Conservation (phyloP, 305 asterid genomes). For the Fraxinus paxiana region DNA sequence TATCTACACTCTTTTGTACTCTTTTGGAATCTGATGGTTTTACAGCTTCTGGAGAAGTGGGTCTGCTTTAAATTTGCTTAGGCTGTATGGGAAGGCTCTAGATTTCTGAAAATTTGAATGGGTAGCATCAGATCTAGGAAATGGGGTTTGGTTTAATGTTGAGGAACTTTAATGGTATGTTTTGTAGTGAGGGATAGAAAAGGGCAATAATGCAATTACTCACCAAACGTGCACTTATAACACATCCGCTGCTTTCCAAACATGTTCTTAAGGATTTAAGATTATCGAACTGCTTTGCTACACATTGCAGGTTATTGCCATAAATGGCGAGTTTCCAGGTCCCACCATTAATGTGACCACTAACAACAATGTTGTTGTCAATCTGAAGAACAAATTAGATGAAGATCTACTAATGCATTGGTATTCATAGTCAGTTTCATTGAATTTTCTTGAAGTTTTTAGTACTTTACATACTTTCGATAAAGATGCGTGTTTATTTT, state of each 20-base stretch:
- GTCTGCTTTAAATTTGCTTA: slow-evolving; percentile 19
- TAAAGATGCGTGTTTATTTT: slow-evolving; percentile 19
- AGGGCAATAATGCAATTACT: neutral
- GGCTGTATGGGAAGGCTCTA: slow-evolving; percentile 22
- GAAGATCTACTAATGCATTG: slow-evolving; percentile 77
- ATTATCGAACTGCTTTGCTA: slow-evolving; percentile 23
- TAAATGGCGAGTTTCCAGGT: slow-evolving; percentile 86
- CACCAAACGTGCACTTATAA: neutral
- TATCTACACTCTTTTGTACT: neutral
- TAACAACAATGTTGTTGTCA: slow-evolving; percentile 72
- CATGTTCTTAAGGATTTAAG: neutral
- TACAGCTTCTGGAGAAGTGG: slow-evolving; percentile 5
- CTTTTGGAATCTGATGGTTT: neutral
- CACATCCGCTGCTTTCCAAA: neutral
- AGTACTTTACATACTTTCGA: neutral
- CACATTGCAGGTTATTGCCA: slow-evolving; percentile 76
- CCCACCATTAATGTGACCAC: slow-evolving; percentile 80
- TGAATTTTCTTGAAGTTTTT: neutral
- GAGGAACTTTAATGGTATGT: neutral
- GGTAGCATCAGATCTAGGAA: slow-evolving; percentile 55
- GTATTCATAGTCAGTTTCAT: slow-evolving; percentile 29
- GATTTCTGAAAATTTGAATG: slow-evolving; percentile 25
- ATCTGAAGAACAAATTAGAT: slow-evolving; percentile 76
- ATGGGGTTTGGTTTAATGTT: neutral
- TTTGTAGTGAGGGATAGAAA: neutral